These are phyloP conservation scores for Anacardium occidentale DNA, from an alignment of 345 rosid species.

Conservation along the genomic window DNA sequence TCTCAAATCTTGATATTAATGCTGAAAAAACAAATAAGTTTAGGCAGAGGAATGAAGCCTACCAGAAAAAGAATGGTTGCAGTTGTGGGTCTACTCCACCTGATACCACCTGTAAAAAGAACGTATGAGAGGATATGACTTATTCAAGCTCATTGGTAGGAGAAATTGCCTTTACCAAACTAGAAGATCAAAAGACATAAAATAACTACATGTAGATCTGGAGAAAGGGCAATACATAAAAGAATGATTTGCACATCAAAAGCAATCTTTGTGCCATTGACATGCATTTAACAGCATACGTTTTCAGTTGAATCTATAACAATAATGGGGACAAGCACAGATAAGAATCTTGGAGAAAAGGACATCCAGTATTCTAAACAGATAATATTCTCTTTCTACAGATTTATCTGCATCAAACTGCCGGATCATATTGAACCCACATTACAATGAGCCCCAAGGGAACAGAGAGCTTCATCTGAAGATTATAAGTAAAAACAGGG, in stretches of 20 bases:
- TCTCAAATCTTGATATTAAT: conserved; percentile 18
- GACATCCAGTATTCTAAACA: neutral
- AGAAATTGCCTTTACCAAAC: neutral
- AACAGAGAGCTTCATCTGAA: neutral
- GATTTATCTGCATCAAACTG: conserved; percentile 11
- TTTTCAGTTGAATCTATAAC: neutral
- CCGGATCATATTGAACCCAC: neutral
- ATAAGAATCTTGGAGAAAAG: neutral
- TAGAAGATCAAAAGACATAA: neutral
- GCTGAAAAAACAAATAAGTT: conserved; percentile 8
- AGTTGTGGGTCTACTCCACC: conserved; percentile 52
- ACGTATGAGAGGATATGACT: conserved; percentile 16
- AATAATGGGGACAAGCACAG: neutral
- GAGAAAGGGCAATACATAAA: neutral
- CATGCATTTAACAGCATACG: neutral
- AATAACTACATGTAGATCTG: neutral
- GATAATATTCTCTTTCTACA: neutral
- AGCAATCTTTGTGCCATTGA: no score
- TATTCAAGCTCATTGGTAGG: neutral
- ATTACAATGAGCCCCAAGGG: neutral
- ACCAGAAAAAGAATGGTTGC: conserved; percentile 70
- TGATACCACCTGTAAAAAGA: conserved; percentile 50
- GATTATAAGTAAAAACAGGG: neutral
- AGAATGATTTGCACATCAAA: neutral
- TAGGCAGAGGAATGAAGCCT: conserved; percentile 26